Conservation (phyloP, 495 filamentous ascomycete genomes). For the Penicillium ochrochloron region DNA sequence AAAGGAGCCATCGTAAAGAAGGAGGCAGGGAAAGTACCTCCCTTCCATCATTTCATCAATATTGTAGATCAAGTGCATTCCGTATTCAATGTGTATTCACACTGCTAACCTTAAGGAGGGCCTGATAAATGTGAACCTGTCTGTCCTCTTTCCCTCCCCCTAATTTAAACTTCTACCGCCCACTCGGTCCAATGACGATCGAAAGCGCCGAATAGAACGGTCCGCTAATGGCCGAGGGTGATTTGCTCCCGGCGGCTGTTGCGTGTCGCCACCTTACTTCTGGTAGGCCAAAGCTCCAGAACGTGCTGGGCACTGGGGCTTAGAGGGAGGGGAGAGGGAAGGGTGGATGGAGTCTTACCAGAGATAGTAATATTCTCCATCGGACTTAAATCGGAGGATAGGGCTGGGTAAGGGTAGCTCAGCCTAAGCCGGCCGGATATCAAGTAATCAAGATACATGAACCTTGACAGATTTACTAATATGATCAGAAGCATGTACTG, state of each 20-base stretch:
- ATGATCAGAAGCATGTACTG: neutral
- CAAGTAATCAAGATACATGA: neutral
- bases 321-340: neutral
- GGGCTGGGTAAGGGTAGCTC: neutral
- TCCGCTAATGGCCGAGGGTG: conserved; percentile 30
- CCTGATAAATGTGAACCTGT: neutral
- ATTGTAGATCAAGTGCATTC: neutral
- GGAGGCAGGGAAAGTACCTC: neutral
- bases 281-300: conserved; percentile 28
- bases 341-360: conserved; percentile 4
- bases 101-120: neutral
- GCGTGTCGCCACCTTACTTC: conserved; percentile 31
- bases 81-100: neutral
- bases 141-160: conserved; percentile 6
- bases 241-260: conserved; percentile 34
- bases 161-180: conserved; percentile 38
- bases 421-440: neutral
- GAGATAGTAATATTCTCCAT: conserved; percentile 10
- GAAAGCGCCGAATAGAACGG: conserved; percentile 25
- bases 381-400: conserved; percentile 1
- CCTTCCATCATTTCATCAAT: neutral
- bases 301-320: conserved; percentile 25
- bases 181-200: conserved; percentile 36
- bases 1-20: neutral
- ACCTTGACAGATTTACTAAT: neutral